Conservation (phyloP, 352 stramenopile genomes). For the Paralagenidium karlingii region DNA sequence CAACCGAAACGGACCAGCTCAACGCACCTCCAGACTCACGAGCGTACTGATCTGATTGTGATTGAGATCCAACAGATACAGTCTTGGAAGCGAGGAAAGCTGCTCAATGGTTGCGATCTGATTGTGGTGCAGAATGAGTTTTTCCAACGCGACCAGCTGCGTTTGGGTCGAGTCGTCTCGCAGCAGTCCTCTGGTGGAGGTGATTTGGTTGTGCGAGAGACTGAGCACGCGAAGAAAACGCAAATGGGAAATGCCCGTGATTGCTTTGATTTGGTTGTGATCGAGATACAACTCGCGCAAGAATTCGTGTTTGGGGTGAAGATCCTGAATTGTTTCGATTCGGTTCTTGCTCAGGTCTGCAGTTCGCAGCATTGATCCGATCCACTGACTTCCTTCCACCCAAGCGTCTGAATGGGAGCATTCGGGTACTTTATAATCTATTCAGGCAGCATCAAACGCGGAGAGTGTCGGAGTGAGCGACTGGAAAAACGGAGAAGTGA, state of each 20-base stretch:
- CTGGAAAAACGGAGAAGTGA: not conserved
- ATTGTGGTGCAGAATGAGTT: constrained; percentile 39
- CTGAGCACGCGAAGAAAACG: constrained; percentile 55
- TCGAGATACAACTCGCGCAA: constrained; percentile 47
- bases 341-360: constrained; percentile 34
- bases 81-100: constrained; percentile 24
- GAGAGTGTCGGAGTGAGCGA: not conserved
- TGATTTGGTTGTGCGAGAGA: constrained; percentile 51
- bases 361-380: constrained; percentile 46
- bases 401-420: constrained; percentile 39
- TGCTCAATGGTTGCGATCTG: constrained; percentile 29
- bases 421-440: constrained; percentile 43
- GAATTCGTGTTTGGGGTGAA: constrained; percentile 37
- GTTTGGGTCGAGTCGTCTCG: not conserved
- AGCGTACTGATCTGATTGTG: constrained; percentile 37
- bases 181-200: constrained; percentile 24
- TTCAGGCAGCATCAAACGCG: not conserved
- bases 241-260: constrained; percentile 32
- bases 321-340: constrained; percentile 35
- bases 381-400: constrained; percentile 37
- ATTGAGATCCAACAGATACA: constrained; percentile 35
- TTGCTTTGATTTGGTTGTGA: constrained; percentile 36
- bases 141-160: constrained; percentile 18
- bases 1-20: not conserved
- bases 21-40: constrained; percentile 24